These are phyloP conservation scores for Pelargonium australe DNA, from an alignment of 441 rosid species.

Conservation along the genomic window DNA sequence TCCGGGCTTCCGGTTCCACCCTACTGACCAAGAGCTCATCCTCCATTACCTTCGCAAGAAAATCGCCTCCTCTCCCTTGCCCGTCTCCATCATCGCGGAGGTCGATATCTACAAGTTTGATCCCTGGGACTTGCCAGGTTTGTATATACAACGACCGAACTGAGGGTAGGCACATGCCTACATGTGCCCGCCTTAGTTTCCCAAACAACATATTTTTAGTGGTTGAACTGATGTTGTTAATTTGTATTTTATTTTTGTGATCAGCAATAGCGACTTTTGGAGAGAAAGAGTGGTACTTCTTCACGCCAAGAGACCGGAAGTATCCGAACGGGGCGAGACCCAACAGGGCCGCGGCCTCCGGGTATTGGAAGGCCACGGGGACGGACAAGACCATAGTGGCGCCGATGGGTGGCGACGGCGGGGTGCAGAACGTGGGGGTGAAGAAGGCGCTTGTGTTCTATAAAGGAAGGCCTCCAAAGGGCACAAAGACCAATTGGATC, in stretches of 20 bases:
- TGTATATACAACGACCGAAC: not conserved
- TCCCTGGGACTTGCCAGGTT: slow-evolving; percentile 77
- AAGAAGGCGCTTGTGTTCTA: slow-evolving; percentile 94
- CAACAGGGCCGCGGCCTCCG: slow-evolving; percentile 89
- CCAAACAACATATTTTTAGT: too few species aligned
- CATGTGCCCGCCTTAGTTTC: too few species aligned
- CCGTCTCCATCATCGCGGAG: slow-evolving; percentile 54
- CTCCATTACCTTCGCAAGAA: slow-evolving; percentile 57
- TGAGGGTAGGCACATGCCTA: too few species aligned
- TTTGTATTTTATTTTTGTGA: not conserved
- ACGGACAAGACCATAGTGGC: slow-evolving; percentile 69
- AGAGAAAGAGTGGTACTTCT: slow-evolving; percentile 97
- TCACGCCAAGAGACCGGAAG: slow-evolving; percentile 92
- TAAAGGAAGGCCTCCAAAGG: slow-evolving; percentile 84
- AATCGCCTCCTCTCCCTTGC: slow-evolving; percentile 41
- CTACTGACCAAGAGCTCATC: slow-evolving; percentile 74
- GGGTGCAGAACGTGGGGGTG: slow-evolving; percentile 58
- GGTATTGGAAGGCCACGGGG: slow-evolving; percentile 97
- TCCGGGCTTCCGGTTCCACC: slow-evolving; percentile 71
- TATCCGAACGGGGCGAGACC: slow-evolving; percentile 96
- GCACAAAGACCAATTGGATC: slow-evolving; percentile 87
- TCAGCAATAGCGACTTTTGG: slow-evolving; percentile 71
- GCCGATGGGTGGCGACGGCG: slow-evolving; percentile 18
- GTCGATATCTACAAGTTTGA: slow-evolving; percentile 66
- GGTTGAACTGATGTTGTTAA: not conserved